Evolutionary conservation across 495 filamentous ascomycete genomes (phyloP), one percentile per base, ranked within the genome.

Genomic region (Talaromyces adpressus): DNA sequence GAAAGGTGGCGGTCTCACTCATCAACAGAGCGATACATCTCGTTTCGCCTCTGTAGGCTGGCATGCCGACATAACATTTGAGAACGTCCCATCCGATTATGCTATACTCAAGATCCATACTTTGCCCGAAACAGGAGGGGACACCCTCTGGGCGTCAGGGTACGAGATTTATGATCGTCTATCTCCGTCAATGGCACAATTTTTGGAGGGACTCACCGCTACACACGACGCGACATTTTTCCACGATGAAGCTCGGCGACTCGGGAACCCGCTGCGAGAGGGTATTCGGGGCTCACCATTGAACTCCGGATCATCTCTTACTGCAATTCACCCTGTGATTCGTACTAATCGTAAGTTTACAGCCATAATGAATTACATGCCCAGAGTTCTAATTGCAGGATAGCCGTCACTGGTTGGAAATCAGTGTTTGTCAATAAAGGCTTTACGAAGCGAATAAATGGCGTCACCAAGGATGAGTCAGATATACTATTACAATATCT

Each of bases 111-210:
- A 84, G 0, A 69, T 92, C 30, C 83, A 79, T 0, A 75, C 88
- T 59, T 74, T 91, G 11, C 87, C 89, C 4, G 79, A 79, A 69
- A 88, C 87, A 0, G 90, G 89, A 23, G 89, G 89, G 59, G 89
- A 85, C 83, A 75, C 69, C 2, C 81, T 93, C 25, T 91, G 86
- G 87, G 89, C 87, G 6, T 87, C 85, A 0, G 89, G 87, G n/a
- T 92, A 92, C 68, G 89, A 92, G 66, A 77, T 91, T 6, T 93
- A 89, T 72, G 91, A 93, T 72, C 85, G 89, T 5, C 75, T 93
- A 66, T 89, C 87, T 0, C 71, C 82, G 18, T 78, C 85, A 0
- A 83, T 88, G 62, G 85, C 83, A 56, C 72, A 74, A 34, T 91
- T 91, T 73, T 77, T 93, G 11, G 90, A 93, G 61, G 72, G 75